Evolutionary conservation across 2,329 filamentous ascomycete species (phyloP), one percentile per base, ranked within the genome.

Genomic region (Fusarium sp.): DNA sequence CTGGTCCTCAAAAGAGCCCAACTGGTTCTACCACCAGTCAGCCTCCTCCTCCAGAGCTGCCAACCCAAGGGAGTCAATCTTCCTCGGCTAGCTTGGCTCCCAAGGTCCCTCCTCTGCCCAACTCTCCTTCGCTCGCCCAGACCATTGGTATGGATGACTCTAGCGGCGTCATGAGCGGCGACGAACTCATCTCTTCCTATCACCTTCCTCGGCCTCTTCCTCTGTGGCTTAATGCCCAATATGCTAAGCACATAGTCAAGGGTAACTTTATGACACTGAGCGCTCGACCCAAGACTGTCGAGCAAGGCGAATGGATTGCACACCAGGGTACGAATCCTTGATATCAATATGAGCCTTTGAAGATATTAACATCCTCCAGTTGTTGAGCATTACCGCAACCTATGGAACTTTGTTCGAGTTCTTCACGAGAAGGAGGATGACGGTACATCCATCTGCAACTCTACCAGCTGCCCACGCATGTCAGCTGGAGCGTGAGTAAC

Each of bases 251-350:
- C 77, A 97, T 97, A 71, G 94, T 98, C 76, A 97, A 96, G 84
- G 95, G 95, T 58, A 98, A 98, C 83, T 98, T 98, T 78, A 93
- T 97, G 91, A 98, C 95, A n/a, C 83, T 98, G 66, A 97, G 95
- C 75, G 93, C 94, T 50, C 92, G 94, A 77, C 95, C 95, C 26
- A 94, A 95, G 83, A 94, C 96, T 65, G 93, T 98, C 49, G 95
- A 98, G 76, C 89, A 94, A 78, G 95, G 93, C 71, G 95, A 98
- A 81, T 98, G 95, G 95, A 88, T 98, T 73, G 94, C 95, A 69
- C 94, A 98, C 80, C 95, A 98, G 85, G 91, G 95, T 97, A 66
- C 29, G 63, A 33, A 44, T n/a, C 35, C 39, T 44, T 18, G 12
- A 38, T 24, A 26, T 26, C n/a, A 60, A 16, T 39, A 11, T 15